Conservation (phyloP, 1,284 basidiomycete species). For the Microbotryomycetes sp. region DNA sequence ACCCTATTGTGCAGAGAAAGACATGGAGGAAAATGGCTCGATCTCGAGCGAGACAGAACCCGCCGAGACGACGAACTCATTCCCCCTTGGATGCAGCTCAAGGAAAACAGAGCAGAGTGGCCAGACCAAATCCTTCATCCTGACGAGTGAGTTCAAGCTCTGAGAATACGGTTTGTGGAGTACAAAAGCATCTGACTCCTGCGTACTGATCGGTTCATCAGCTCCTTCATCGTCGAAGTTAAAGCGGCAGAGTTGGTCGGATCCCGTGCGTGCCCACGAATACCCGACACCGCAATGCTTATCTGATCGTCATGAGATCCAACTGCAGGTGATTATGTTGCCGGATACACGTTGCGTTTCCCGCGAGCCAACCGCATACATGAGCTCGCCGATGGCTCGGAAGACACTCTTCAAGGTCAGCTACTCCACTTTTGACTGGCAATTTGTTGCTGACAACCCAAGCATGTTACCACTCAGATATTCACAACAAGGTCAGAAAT, state of each 20-base stretch:
- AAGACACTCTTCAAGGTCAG: background rate
- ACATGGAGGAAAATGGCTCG: slow-evolving; percentile 42
- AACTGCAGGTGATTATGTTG: slow-evolving; percentile 33
- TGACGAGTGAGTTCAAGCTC: slow-evolving; percentile 37
- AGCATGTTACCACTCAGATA: no score
- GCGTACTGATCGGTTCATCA: slow-evolving; percentile 41
- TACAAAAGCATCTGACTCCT: background rate
- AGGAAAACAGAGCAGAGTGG: slow-evolving; percentile 20
- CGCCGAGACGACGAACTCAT: no score
- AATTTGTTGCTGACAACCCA: no score
- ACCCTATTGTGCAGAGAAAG: slow-evolving; percentile 41
- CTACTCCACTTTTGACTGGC: no score
- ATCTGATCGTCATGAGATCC: no score
- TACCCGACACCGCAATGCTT: no score
- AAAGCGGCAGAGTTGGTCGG: slow-evolving; percentile 81
- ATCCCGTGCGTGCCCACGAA: slow-evolving; percentile 51
- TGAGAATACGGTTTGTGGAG: background rate
- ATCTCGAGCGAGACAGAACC: slow-evolving; percentile 45
- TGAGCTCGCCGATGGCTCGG: background rate
- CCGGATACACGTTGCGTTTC: slow-evolving; percentile 37
- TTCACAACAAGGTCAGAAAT: background rate
- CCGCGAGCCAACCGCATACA: slow-evolving; percentile 15
- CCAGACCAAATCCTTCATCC: slow-evolving; percentile 47
- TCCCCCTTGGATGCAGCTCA: slow-evolving; percentile 43
- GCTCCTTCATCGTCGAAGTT: slow-evolving; percentile 78